Percentiles rank a stretch among this genome's conserved stretches.
These are phyloP conservation scores for Epichloe baconii DNA, from an alignment of 2,329 filamentous ascomycete species.

Conservation along the genomic window DNA sequence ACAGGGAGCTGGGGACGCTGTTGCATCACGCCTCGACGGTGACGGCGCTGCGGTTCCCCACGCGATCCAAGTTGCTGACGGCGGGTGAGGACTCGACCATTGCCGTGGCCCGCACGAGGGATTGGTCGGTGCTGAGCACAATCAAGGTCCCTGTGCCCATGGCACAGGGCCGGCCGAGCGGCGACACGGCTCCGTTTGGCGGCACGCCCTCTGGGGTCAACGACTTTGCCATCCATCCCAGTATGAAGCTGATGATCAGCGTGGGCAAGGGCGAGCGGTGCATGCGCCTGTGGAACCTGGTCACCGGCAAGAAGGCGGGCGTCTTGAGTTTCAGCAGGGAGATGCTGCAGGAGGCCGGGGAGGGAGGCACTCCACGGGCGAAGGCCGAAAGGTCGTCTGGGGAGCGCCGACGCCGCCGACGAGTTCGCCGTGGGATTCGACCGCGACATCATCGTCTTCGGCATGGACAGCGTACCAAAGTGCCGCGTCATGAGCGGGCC, in stretches of 20 bases:
- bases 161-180: slow-evolving; percentile 64
- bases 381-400: slow-evolving; percentile 76
- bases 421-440: slow-evolving; percentile 89
- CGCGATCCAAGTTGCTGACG: slow-evolving; percentile 76
- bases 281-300: slow-evolving; percentile 92
- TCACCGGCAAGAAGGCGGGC: slow-evolving; percentile 90
- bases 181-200: slow-evolving; percentile 75
- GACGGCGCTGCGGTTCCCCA: slow-evolving; percentile 69
- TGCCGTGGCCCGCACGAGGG: slow-evolving; percentile 71
- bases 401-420: slow-evolving; percentile 55
- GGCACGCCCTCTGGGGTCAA: slow-evolving; percentile 81
- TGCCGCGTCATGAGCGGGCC: slow-evolving; percentile 57
- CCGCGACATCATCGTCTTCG: slow-evolving; percentile 70
- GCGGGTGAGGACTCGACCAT: slow-evolving; percentile 84
- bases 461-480: slow-evolving; percentile 72
- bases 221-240: slow-evolving; percentile 89
- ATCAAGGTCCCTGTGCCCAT: slow-evolving; percentile 86
- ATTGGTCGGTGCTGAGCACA: slow-evolving; percentile 77
- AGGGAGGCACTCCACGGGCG: slow-evolving; percentile 65
- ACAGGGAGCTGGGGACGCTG: slow-evolving; percentile 76
- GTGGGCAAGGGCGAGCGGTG: slow-evolving; percentile 80
- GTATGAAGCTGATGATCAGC: slow-evolving; percentile 91
- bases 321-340: slow-evolving; percentile 73
- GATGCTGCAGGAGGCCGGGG: slow-evolving; percentile 61
- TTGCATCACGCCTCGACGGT: slow-evolving; percentile 78